Evolutionary conservation across 306 rosid genomes (phyloP), one percentile per base, ranked within the genome.

Genomic region (Castanea crenata): DNA sequence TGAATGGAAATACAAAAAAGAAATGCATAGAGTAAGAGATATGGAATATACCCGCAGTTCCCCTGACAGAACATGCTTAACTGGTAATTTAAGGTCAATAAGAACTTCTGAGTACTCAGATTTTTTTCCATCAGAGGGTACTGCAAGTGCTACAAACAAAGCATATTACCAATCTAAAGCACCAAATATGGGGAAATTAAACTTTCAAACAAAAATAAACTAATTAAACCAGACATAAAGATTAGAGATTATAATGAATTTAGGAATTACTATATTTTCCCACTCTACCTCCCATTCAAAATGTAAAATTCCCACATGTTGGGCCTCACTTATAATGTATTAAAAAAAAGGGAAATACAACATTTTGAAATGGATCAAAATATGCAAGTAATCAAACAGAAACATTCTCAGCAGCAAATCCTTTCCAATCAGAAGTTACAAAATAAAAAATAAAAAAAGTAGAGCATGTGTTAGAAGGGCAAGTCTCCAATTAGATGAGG

Each of bases 21-120:
- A 76, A 79, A 51, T 54, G 67, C 70, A 79, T 21, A 58, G 13
- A 35, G 12, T 49, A 74, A 16, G 75, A 74, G 75, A 83, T 62
- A 82, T 8, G 49, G 72, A 54, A 44, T 57, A 64, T 86, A 92
- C 98, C 93, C 87, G 93, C 79, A 92, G 97, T 79, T 94, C 98
- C 89, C 80, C 91, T 70, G 97, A 88, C 56, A 94, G 73, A 65
- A 88, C 84, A 82, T 87, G 97, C 87, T 85, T 92, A 79, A 89
- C 84, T 52, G 99, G 97, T 70, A 85, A 76, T 87, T 94, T 94
- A 67, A 82, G 74, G 71, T 94, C 99, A 69, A 86, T 68, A 31
- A 91, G 79, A 81, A 89, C 99, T 35, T 94, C 99, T 84, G 86
- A 92, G 82, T 74, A 82, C 78, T 94, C 97, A 51, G 85, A 76